Percentiles rank a stretch among this genome's conserved stretches.
phyloP scores from a whole-genome alignment of 768 basidiomycete genomes.

The Boletus speciosus region DNA sequence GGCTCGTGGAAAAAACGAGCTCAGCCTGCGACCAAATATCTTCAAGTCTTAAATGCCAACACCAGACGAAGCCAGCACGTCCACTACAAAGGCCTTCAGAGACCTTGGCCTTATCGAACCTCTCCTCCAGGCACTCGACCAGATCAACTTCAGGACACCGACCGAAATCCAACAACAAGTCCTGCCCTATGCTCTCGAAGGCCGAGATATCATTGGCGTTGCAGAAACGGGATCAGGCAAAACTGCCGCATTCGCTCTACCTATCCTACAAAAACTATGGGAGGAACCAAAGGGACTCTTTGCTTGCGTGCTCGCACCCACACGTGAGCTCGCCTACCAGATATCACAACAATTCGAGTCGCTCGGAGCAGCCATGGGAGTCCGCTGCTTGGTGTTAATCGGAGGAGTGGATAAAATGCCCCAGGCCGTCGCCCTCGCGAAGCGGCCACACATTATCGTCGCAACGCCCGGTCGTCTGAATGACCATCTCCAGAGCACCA shows the following conservation, averaged over 20 bases:
- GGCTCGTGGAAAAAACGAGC: constrained; percentile 14
- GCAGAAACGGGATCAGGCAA: constrained; percentile 97
- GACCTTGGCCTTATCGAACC: constrained; percentile 87
- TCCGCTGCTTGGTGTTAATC: constrained; percentile 87
- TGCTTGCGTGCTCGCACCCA: constrained; percentile 91
- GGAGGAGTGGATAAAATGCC: constrained; percentile 92
- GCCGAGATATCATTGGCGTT: constrained; percentile 96
- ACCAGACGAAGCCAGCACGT: constrained; percentile 59
- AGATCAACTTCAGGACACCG: constrained; percentile 78
- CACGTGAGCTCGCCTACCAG: constrained; percentile 97
- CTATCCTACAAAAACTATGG: constrained; percentile 95
- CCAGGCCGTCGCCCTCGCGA: constrained; percentile 89
- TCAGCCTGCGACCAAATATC: not conserved
- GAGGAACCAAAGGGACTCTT: constrained; percentile 92
- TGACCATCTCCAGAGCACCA: constrained; percentile 95
- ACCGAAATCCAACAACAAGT: constrained; percentile 87
- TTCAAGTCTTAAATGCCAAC: constrained; percentile 46
- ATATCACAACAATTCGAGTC: constrained; percentile 96
- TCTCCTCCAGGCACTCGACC: constrained; percentile 79
- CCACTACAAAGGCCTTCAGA: constrained; percentile 58
- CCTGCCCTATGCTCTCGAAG: constrained; percentile 85
- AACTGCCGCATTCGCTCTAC: constrained; percentile 95
- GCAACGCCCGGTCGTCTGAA: constrained; percentile 92
- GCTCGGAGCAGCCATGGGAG: constrained; percentile 89
- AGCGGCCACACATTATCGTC: constrained; percentile 91